Conservation (phyloP, 495 filamentous ascomycete genomes). For the Penicillium arizonense region DNA sequence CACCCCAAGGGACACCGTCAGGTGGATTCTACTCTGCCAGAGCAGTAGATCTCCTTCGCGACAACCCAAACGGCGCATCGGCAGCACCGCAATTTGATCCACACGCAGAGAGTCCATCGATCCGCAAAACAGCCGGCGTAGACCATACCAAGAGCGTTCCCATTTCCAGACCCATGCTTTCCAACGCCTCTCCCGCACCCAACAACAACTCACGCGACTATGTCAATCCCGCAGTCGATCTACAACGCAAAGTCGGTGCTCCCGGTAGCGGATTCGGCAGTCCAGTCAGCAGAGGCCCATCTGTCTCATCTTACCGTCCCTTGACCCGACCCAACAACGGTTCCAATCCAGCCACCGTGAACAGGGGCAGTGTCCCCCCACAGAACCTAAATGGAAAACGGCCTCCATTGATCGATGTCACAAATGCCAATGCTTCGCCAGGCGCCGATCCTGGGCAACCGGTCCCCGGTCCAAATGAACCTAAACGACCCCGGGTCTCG, state of each 20-base stretch:
- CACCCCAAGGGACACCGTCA: conserved; percentile 33
- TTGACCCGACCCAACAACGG: conserved; percentile 39
- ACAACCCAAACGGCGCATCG: conserved; percentile 42
- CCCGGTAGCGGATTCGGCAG: conserved; percentile 48
- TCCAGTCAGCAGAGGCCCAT: conserved; percentile 37
- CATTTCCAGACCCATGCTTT: conserved; percentile 48
- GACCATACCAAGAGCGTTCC: conserved; percentile 74
- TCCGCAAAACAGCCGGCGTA: conserved; percentile 85
- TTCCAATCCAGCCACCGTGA: conserved; percentile 14
- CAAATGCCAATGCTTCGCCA: conserved; percentile 36
- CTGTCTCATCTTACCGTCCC: conserved; percentile 43
- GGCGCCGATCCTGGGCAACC: conserved; percentile 21
- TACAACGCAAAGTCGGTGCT: conserved; percentile 70
- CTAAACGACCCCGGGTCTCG: conserved; percentile 33
- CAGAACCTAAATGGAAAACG: conserved; percentile 44
- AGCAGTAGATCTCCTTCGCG: conserved; percentile 54
- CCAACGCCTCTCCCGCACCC: conserved; percentile 24
- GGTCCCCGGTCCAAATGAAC: conserved; percentile 25
- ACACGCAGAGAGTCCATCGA: conserved; percentile 77
- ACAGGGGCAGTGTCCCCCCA: conserved; percentile 24
- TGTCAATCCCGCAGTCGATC: conserved; percentile 68
- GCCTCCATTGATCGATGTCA: conserved; percentile 51
- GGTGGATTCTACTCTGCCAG: conserved; percentile 77
- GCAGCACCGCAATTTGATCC: conserved; percentile 73
- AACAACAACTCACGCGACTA: conserved; percentile 43